Evolutionary conservation across 192 early-diverging fungal species (phyloP).

Genomic region (Coemansia sp.): DNA sequence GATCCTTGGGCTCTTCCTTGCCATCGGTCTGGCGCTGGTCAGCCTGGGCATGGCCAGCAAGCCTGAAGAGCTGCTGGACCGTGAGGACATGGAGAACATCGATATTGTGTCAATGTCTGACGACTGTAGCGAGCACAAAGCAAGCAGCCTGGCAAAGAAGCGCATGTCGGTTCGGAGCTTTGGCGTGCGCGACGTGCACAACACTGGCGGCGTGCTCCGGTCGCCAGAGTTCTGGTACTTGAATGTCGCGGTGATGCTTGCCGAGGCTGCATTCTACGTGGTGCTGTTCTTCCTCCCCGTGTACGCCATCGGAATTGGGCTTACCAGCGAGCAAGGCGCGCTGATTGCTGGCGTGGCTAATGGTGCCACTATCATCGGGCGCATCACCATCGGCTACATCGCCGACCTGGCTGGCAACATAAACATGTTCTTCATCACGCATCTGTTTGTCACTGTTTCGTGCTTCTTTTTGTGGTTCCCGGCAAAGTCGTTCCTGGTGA

Average conservation of each 20-base stretch:
- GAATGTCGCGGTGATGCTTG: conserved; percentile 55
- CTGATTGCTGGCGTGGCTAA: conserved; percentile 66
- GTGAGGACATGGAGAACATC: conserved; percentile 46
- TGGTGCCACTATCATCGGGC: conserved; percentile 63
- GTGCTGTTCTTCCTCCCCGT: conserved; percentile 52
- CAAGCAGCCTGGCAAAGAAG: conserved; percentile 46
- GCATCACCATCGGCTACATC: conserved; percentile 63
- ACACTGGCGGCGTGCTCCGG: conserved; percentile 42
- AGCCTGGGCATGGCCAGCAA: conserved; percentile 52
- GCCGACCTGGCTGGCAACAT: conserved; percentile 60
- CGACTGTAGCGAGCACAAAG: conserved; percentile 40
- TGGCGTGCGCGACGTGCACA: conserved; percentile 54
- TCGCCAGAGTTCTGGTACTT: conserved; percentile 56
- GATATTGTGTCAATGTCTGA: conserved; percentile 27
- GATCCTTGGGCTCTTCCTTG: conserved; percentile 39
- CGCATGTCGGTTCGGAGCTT: conserved; percentile 56
- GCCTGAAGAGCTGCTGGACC: conserved; percentile 53
- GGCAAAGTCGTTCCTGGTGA: conserved; percentile 52
- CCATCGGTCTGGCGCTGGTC: conserved; percentile 35
- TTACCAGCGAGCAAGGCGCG: conserved; percentile 60
- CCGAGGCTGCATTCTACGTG: conserved; percentile 53
- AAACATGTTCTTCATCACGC: conserved; percentile 56
- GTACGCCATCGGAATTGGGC: conserved; percentile 60
- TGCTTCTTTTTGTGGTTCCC: conserved; percentile 56
- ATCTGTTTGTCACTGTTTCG: conserved; percentile 45